Conservation (phyloP, 2,329 filamentous ascomycete genomes). For the Phialemoniopsis sp. region DNA sequence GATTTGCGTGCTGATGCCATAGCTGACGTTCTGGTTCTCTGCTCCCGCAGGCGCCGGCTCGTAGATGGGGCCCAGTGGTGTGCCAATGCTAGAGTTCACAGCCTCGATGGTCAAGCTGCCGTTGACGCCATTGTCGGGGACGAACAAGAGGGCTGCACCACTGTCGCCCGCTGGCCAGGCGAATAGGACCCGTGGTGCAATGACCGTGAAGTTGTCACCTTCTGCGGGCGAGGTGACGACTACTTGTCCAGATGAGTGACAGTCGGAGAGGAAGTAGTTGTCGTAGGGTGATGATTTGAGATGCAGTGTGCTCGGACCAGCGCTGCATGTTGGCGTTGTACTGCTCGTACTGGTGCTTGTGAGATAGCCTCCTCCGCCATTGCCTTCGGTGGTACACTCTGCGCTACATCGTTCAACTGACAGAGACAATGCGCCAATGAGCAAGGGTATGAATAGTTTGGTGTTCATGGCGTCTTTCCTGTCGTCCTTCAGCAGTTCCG, state of each 20-base stretch:
- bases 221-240: slow-evolving; percentile 54
- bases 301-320: slow-evolving; percentile 12
- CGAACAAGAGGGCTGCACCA: slow-evolving; percentile 53
- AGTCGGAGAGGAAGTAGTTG: slow-evolving; percentile 65
- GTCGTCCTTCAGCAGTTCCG: too few relatives aligned
- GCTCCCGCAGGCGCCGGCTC: slow-evolving; percentile 10
- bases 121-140: slow-evolving; percentile 46
- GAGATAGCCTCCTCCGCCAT: too few relatives aligned
- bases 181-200: slow-evolving; percentile 53
- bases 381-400: too few relatives aligned
- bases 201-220: slow-evolving; percentile 48
- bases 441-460: too few relatives aligned
- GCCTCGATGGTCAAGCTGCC: slow-evolving; percentile 49
- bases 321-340: not conserved
- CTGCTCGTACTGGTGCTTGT: too few relatives aligned
- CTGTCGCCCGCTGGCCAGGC: slow-evolving; percentile 66
- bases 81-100: slow-evolving; percentile 40
- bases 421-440: too few relatives aligned
- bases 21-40: slow-evolving; percentile 28
- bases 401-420: too few relatives aligned
- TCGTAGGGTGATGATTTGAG: slow-evolving; percentile 55
- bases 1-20: slow-evolving; percentile 50
- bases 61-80: slow-evolving; percentile 43
- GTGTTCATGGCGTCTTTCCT: too few relatives aligned
- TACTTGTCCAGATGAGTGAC: slow-evolving; percentile 53